Conservation (phyloP, 2,329 filamentous ascomycete genomes). For the Epichloe typhina region DNA sequence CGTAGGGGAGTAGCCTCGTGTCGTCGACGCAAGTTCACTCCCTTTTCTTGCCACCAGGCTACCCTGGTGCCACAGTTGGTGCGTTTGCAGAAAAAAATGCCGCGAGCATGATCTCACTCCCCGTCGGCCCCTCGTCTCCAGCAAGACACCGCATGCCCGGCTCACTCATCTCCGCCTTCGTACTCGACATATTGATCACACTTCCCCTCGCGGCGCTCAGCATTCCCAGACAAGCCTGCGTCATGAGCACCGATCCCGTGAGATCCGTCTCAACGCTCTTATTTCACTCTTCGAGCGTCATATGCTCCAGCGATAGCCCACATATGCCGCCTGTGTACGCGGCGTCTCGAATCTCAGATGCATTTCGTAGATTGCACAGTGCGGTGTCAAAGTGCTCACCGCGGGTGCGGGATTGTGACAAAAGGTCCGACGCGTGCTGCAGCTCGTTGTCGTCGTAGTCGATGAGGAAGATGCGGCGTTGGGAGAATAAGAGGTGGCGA, state of each 20-base stretch:
- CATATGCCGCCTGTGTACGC: constrained; percentile 23
- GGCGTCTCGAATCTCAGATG: constrained; percentile 17
- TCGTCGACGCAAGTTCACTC: constrained; percentile 47
- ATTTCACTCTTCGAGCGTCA: constrained; percentile 25
- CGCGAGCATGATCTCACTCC: constrained; percentile 4
- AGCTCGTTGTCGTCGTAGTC: too few relatives aligned
- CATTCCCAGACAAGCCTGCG: constrained; percentile 16
- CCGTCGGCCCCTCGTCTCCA: too few relatives aligned
- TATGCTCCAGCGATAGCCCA: constrained; percentile 14
- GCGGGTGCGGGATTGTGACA: constrained; percentile 8
- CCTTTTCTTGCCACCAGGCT: constrained; percentile 8
- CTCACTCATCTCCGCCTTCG: constrained; percentile 34
- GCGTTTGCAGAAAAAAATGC: constrained; percentile 16
- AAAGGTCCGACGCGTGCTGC: constrained; percentile 11
- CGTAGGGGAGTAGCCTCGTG: constrained; percentile 41
- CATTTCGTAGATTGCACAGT: constrained; percentile 19
- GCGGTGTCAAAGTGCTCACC: constrained; percentile 11
- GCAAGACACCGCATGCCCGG: constrained; percentile 13
- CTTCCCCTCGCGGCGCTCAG: constrained; percentile 13
- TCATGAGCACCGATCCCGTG: constrained; percentile 21
- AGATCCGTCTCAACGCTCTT: constrained; percentile 23
- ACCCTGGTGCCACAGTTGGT: constrained; percentile 11
- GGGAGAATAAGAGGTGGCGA: too few relatives aligned
- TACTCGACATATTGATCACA: constrained; percentile 32
- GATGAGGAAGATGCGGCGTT: too few relatives aligned